phyloP scores from a whole-genome alignment of 192 early-diverging fungal genomes.

The Entophlyctis luteolus region DNA sequence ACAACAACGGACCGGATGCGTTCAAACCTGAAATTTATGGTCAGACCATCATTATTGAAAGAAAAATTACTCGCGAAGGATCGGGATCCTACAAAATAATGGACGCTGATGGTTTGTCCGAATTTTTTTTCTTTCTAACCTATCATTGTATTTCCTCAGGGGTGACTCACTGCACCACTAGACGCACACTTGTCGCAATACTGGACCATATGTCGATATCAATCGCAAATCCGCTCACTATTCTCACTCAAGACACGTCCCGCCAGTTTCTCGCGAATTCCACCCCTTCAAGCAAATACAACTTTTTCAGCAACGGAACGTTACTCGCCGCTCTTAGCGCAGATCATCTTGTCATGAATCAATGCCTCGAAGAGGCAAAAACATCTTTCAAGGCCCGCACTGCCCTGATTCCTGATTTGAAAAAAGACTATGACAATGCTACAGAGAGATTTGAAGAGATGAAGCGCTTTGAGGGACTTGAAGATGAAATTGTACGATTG shows the following conservation, averaged over 20 bases:
- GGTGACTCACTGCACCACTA: too few species aligned
- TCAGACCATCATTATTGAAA: slow-evolving; percentile 76
- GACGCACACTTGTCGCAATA: too few species aligned
- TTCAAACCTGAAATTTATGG: slow-evolving; percentile 80
- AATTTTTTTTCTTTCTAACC: too few species aligned
- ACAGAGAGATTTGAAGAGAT: slow-evolving; percentile 35
- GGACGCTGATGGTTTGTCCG: slow-evolving; percentile 48
- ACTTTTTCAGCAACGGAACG: slow-evolving; percentile 85
- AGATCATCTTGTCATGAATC: slow-evolving; percentile 57
- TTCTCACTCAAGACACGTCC: slow-evolving; percentile 90
- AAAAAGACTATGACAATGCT: slow-evolving; percentile 48
- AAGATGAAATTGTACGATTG: slow-evolving; percentile 34
- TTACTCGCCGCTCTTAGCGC: slow-evolving; percentile 71
- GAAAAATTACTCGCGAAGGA: slow-evolving; percentile 64
- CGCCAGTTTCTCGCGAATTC: slow-evolving; percentile 81
- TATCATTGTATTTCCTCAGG: too few species aligned
- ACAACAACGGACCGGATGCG: slow-evolving; percentile 82
- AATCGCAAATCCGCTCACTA: slow-evolving; percentile 89
- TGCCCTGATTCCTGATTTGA: slow-evolving; percentile 63
- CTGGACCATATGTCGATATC: slow-evolving; percentile 86
- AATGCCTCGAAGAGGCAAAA: background rate
- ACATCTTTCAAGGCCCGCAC: background rate
- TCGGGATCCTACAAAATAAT: slow-evolving; percentile 75
- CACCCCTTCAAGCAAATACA: slow-evolving; percentile 84
- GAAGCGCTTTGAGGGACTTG: slow-evolving; percentile 28